Evolutionary conservation across 2,329 filamentous ascomycete species (phyloP), one percentile per base, ranked within the genome.

Genomic region (Chaetomium globosum): DNA sequence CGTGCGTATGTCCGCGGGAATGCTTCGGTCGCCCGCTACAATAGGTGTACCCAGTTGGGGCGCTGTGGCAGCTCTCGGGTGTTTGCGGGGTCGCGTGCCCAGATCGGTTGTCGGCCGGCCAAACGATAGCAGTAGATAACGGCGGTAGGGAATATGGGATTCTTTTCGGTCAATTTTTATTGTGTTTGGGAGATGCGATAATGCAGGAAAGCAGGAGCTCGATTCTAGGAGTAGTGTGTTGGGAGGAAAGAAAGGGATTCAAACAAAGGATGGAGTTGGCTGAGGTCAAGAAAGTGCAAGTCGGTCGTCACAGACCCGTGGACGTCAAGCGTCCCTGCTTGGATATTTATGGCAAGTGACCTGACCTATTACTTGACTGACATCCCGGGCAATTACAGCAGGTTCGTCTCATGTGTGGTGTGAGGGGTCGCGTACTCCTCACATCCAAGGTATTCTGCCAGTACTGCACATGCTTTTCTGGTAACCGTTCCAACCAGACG

Each of bases 11-110:
- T n/a, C 36, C 26, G 54, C 16, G 28, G 13, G 16, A 46, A 48
- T 31, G 51, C 26, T n/a, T 57, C 19, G 36, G 10, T 10, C 16
- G 23, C 23, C 3, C 23, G 5, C 28, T 36, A n/a, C n/a, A 33
- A 51, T 33, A 19, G 26, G 26, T 26, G 26, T 26, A 26, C 26
- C 26, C 26, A 26, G 13, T 26, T 60, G 51, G 46, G n/a, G 46
- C 39, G 26, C 31, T 53, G 57, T 26, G 4, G 39, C n/a, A 51
- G 43, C 26, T 59, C 9, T 59, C 23, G 46, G 62, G 55, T 28
- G 49, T 33, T 46, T 52, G 69, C 67, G 69, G 69, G 68, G 70
- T 71, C 69, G 68, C 66, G 70, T 69, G 69, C 66, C 61, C 26
- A 33, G 30, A 28, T 26, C 12, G 55, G 28, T 30, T 48, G 39